Conservation (phyloP, 495 filamentous ascomycete species). For the Xylaria castorea region DNA sequence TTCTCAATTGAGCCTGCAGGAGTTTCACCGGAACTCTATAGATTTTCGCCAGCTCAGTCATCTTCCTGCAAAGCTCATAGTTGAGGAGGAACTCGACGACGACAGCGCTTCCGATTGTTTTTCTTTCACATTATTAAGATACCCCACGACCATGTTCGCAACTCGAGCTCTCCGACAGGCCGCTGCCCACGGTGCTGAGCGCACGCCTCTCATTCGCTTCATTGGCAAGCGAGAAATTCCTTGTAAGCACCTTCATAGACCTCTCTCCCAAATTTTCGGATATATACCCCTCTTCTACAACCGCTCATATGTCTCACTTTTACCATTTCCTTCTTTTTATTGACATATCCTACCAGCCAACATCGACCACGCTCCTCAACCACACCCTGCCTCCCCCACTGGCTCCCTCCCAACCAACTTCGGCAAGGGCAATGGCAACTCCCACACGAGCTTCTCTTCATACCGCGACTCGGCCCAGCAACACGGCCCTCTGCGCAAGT, state of each 20-base stretch:
- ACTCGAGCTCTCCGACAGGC: slow-evolving; percentile 72
- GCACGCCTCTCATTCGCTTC: slow-evolving; percentile 88
- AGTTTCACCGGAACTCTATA: background rate
- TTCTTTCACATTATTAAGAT: background rate
- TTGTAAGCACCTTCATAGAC: slow-evolving; percentile 61
- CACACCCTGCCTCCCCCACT: slow-evolving; percentile 56
- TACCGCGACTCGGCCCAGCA: slow-evolving; percentile 94
- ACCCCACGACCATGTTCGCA: slow-evolving; percentile 60
- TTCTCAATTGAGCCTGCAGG: background rate
- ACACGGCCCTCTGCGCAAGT: slow-evolving; percentile 82
- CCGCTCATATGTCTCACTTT: too few relatives aligned
- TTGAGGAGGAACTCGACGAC: background rate
- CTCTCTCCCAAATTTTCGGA: slow-evolving; percentile 6
- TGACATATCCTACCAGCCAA: slow-evolving; percentile 54
- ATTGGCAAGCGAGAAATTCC: slow-evolving; percentile 85
- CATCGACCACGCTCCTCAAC: slow-evolving; percentile 73
- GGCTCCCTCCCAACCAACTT: slow-evolving; percentile 61
- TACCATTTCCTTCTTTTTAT: background rate
- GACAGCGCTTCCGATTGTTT: background rate
- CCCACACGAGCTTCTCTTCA: slow-evolving; percentile 80
- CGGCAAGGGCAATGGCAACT: slow-evolving; percentile 54
- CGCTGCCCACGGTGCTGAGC: slow-evolving; percentile 61
- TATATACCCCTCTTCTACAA: background rate
- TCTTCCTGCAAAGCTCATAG: background rate
- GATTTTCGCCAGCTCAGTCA: background rate